These are phyloP conservation scores for Nothophoma quercina DNA, from an alignment of 2,329 filamentous ascomycete genomes.

Conservation along the genomic window DNA sequence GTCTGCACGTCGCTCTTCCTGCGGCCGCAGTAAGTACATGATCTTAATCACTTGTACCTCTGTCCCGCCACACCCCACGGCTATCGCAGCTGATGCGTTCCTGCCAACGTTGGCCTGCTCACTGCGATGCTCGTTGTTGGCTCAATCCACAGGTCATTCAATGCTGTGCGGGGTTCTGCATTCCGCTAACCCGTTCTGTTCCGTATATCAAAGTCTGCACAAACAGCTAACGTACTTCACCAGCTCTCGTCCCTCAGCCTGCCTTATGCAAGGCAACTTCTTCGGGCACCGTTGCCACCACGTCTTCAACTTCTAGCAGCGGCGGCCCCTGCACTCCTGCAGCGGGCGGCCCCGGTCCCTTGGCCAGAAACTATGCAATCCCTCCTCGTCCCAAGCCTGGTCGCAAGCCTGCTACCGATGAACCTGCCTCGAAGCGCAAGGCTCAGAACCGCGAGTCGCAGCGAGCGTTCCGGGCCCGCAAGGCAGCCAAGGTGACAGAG, in stretches of 20 bases:
- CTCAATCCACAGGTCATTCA: constrained; percentile 1
- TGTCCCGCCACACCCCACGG: constrained; percentile 15
- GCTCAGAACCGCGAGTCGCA: constrained; percentile 94
- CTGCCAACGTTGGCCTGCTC: not conserved
- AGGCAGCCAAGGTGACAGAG: constrained; percentile 82
- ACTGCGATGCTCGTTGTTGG: not conserved
- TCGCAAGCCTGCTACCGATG: constrained; percentile 91
- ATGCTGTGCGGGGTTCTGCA: constrained; percentile 14
- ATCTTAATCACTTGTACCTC: constrained; percentile 11
- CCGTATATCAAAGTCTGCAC: constrained; percentile 16
- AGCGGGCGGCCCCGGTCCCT: constrained; percentile 51
- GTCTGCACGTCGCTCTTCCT: constrained; percentile 22
- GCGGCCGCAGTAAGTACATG: constrained; percentile 29
- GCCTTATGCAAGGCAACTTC: constrained; percentile 18
- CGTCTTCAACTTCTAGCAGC: constrained; percentile 33
- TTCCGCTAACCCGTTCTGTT: constrained; percentile 12
- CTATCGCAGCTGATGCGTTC: not conserved
- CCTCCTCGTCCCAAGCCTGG: constrained; percentile 69
- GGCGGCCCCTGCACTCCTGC: constrained; percentile 39
- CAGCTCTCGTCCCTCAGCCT: constrained; percentile 16
- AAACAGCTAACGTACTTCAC: constrained; percentile 7
- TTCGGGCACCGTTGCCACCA: constrained; percentile 24
- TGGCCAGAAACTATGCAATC: constrained; percentile 47
- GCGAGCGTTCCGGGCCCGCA: constrained; percentile 85
- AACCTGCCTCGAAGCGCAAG: constrained; percentile 90